Percentiles rank a stretch among this genome's conserved stretches.
phyloP scores from a whole-genome alignment of 1,139 yeast species.

The Kodamaea arcana region DNA sequence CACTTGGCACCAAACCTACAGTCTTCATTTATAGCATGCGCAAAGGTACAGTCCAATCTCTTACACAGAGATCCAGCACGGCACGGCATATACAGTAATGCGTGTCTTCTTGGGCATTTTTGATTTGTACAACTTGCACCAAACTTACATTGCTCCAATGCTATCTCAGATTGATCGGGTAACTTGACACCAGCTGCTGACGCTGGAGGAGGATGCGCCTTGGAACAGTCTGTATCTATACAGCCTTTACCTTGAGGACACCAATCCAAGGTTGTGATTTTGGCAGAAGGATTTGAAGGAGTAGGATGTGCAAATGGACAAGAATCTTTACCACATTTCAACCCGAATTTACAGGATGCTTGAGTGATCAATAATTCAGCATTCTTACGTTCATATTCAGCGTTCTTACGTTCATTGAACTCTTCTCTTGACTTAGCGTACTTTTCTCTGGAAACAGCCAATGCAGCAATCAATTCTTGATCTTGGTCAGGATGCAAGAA shows the following conservation, averaged over 20 bases:
- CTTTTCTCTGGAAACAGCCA: slow-evolving; percentile 55
- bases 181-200: slow-evolving; percentile 24
- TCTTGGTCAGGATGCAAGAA: slow-evolving; percentile 84
- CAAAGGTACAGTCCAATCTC: slow-evolving; percentile 75
- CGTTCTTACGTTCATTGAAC: slow-evolving; percentile 32
- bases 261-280: slow-evolving; percentile 68
- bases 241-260: slow-evolving; percentile 70
- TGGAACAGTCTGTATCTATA: slow-evolving; percentile 54
- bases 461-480: slow-evolving; percentile 61
- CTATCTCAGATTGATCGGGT: slow-evolving; percentile 38
- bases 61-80: slow-evolving; percentile 77
- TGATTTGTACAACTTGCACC: slow-evolving; percentile 71
- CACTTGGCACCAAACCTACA: slow-evolving; percentile 80
- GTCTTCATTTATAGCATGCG: slow-evolving; percentile 73
- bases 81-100: slow-evolving; percentile 66
- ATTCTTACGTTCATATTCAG: slow-evolving; percentile 20
- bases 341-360: slow-evolving; percentile 71
- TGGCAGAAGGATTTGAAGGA: slow-evolving; percentile 72
- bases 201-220: slow-evolving; percentile 77
- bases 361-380: slow-evolving; percentile 14
- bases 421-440: slow-evolving; percentile 49
- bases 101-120: slow-evolving; percentile 81
- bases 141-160: slow-evolving; percentile 78
- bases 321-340: slow-evolving; percentile 65
- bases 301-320: slow-evolving; percentile 94